Evolutionary conservation across 768 basidiomycete species (phyloP).

Genomic region (Gautieria morchelliformis): DNA sequence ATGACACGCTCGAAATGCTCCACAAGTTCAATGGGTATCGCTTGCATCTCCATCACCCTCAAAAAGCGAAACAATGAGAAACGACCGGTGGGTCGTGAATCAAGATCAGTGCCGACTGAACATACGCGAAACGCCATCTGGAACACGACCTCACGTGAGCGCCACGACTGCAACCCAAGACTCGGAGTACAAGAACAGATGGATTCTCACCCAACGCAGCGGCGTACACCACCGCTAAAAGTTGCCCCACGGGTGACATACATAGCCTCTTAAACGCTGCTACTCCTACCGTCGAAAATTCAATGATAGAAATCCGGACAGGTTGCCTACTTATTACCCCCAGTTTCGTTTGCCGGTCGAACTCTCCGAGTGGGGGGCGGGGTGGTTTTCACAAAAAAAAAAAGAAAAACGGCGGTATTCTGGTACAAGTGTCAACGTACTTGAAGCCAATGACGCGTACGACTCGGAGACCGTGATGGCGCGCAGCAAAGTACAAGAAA

Average conservation of each 20-base stretch:
- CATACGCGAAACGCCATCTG: slow-evolving; percentile 7
- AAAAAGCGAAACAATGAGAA: neutral
- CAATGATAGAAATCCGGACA: slow-evolving; percentile 8
- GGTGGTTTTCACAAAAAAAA: too few species aligned
- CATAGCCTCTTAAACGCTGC: slow-evolving; percentile 8
- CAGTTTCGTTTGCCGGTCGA: slow-evolving; percentile 12
- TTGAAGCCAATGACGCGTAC: too few species aligned
- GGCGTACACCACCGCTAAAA: neutral
- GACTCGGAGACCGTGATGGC: too few species aligned
- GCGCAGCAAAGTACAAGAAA: too few species aligned
- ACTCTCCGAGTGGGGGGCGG: too few species aligned
- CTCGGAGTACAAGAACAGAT: too few species aligned
- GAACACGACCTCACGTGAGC: too few species aligned
- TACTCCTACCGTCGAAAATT: neutral
- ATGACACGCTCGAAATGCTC: slow-evolving; percentile 21
- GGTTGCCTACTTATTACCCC: slow-evolving; percentile 14
- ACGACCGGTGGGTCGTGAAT: too few species aligned
- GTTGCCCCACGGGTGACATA: neutral
- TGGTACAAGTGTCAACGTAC: too few species aligned
- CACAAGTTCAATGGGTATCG: slow-evolving; percentile 25
- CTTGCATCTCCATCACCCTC: slow-evolving; percentile 26
- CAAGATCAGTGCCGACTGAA: neutral
- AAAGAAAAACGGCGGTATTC: too few species aligned
- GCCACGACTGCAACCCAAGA: too few species aligned
- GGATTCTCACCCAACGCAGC: slow-evolving; percentile 6